Evolutionary conservation across 2,329 filamentous ascomycete genomes (phyloP).

Genomic region (Exophiala sp.): DNA sequence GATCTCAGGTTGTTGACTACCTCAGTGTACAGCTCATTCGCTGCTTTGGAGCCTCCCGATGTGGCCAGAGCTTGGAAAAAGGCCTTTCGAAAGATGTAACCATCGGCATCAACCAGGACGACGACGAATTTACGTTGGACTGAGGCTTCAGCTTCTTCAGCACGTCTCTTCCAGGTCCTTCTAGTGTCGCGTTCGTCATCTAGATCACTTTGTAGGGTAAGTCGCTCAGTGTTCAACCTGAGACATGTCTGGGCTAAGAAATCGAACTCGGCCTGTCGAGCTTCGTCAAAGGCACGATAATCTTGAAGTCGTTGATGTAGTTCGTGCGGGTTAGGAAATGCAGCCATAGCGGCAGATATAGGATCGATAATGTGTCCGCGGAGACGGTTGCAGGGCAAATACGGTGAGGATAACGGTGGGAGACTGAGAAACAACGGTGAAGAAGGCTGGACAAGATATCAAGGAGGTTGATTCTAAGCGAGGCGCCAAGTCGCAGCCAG

Average conservation of each 20-base stretch:
- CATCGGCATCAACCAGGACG: constrained; percentile 58
- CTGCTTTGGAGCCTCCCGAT: constrained; percentile 47
- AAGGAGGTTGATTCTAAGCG: not conserved
- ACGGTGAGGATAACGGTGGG: too few species aligned
- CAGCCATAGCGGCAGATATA: not conserved
- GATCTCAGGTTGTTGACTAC: constrained; percentile 17
- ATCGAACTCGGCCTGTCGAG: constrained; percentile 19
- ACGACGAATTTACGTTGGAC: constrained; percentile 51
- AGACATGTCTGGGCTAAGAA: constrained; percentile 12
- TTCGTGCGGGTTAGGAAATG: constrained; percentile 6
- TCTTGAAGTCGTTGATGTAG: constrained; percentile 7
- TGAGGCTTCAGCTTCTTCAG: constrained; percentile 17
- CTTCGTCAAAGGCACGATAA: constrained; percentile 20
- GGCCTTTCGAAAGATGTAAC: constrained; percentile 51
- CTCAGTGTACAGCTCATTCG: constrained; percentile 22
- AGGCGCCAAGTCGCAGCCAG: not conserved
- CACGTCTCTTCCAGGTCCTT: constrained; percentile 19
- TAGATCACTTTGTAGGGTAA: constrained; percentile 32
- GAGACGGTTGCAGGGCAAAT: too few species aligned
- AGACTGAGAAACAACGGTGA: not conserved
- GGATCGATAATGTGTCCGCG: not conserved
- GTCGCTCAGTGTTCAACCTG: constrained; percentile 10
- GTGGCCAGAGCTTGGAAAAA: constrained; percentile 44
- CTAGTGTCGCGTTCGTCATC: constrained; percentile 22
- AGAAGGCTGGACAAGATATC: not conserved